These are phyloP conservation scores for Ogataea parapolymorpha DNA, from an alignment of 805 yeast species.

Conservation along the genomic window DNA sequence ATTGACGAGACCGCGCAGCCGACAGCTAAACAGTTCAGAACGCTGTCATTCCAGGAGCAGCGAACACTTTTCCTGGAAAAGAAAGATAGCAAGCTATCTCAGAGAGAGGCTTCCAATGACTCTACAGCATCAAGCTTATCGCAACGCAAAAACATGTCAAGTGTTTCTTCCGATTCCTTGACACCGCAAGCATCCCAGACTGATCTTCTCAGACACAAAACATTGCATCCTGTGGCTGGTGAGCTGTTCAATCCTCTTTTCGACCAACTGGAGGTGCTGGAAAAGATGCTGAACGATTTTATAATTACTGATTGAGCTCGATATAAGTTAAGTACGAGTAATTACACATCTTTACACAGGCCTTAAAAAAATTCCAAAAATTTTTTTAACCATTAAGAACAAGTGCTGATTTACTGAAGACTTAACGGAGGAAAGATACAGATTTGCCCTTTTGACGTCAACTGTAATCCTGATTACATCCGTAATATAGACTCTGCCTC, in stretches of 20 bases:
- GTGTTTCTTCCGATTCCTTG: slow-evolving; percentile 22
- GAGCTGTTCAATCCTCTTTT: slow-evolving; percentile 58
- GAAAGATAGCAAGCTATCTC: background rate
- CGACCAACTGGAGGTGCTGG: slow-evolving; percentile 38
- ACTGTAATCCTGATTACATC: background rate
- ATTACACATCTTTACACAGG: too few relatives aligned
- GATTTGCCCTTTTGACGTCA: background rate
- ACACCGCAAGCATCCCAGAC: slow-evolving; percentile 19
- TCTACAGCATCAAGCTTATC: slow-evolving; percentile 5
- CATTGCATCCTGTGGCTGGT: slow-evolving; percentile 44
- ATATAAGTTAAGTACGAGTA: background rate
- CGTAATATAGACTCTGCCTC: background rate
- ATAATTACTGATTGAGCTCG: slow-evolving; percentile 10
- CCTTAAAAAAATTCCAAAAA: background rate
- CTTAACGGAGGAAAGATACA: background rate
- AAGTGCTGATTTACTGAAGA: background rate
- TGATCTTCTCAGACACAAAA: background rate
- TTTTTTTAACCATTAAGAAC: slow-evolving; percentile 1
- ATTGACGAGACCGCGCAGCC: slow-evolving; percentile 1
- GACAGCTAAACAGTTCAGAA: slow-evolving; percentile 9
- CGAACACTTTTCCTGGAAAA: slow-evolving; percentile 20
- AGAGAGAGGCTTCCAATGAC: slow-evolving; percentile 3
- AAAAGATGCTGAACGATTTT: slow-evolving; percentile 26
- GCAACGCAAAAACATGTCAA: background rate
- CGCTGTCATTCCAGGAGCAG: slow-evolving; percentile 22